Conservation (phyloP, 768 basidiomycete genomes). For the Mycena polygramma region DNA sequence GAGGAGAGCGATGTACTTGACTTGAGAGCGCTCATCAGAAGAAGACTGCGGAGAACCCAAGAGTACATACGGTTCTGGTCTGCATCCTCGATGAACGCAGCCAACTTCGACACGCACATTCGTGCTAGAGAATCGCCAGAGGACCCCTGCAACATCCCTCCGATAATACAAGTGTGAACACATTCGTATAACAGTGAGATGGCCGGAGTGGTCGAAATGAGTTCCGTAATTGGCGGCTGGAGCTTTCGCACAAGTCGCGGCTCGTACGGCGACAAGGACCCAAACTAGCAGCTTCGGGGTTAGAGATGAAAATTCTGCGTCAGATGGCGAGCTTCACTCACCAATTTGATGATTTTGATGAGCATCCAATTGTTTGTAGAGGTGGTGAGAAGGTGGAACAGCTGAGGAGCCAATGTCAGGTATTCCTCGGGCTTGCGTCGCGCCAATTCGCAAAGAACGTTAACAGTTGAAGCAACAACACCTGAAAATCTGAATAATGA, state of each 20-base stretch:
- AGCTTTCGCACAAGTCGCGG: conserved; percentile 95
- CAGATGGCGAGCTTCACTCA: conserved; percentile 44
- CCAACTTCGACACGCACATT: conserved; percentile 93
- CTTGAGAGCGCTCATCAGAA: conserved; percentile 55
- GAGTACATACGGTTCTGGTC: conserved; percentile 92
- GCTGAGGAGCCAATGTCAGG: conserved; percentile 88
- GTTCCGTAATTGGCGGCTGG: conserved; percentile 92
- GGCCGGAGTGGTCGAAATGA: conserved; percentile 95
- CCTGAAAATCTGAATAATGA: conserved; percentile 56
- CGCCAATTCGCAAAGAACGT: conserved; percentile 93
- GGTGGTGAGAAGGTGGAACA: conserved; percentile 93
- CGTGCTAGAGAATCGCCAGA: conserved; percentile 85
- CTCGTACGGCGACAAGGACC: conserved; percentile 91
- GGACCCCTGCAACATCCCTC: conserved; percentile 90
- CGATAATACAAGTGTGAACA: conserved; percentile 97
- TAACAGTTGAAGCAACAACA: conserved; percentile 94
- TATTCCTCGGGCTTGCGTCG: conserved; percentile 85
- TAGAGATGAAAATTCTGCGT: conserved; percentile 2
- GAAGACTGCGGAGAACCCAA: background rate
- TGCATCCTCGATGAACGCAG: conserved; percentile 89
- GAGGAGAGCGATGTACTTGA: conserved; percentile 96
- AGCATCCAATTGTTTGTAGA: conserved; percentile 99
- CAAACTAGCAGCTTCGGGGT: conserved; percentile 74
- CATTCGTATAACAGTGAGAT: conserved; percentile 98
- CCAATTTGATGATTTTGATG: conserved; percentile 98